Base-by-base conservation (phyloP, 192 early-diverging fungal genomes). In the Backusella sp. region DNA sequence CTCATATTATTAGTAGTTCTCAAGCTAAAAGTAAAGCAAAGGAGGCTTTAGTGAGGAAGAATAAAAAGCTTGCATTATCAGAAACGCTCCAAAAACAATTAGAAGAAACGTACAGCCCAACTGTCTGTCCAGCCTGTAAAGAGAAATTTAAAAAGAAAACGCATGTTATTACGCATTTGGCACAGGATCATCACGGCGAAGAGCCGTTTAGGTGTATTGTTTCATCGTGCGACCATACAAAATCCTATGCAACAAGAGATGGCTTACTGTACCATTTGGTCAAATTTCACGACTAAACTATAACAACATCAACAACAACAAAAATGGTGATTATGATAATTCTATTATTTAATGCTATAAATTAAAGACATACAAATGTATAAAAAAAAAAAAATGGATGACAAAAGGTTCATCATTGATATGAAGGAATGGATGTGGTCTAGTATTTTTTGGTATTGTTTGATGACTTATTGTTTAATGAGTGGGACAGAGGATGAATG, bases 181-280 rank as follows among this genome's bases (percentile, higher is more conserved):
- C 39, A 1, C 70, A 73, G 42, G 36, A 44, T 21, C 81, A 82
- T 17, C 72, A 46, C 23, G 73, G 74, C 2, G 74, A 75, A 62
- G 81, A 82, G 41, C 71, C 74, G 23, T 82, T 74, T 42, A 74
- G 53, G 15, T 82, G 81, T 41, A 23, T 79, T 14, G 71, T 75
- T n/a, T 35, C 66, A 3, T 34, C 71, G 6, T 82, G 81, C 52
- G 70, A 42, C 14, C 81, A 73, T 44, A 49, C 77, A 37, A 78
- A 73, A 39, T 35, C 56, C 46, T 82, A 76, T 76, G 65, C 81
- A 12, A 76, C 81, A 28, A 74, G 77, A 35, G 81, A 82, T 26
- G 81, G 81, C 6, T 56, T 82, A 4, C 36, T 82, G 41, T 82
- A 82, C 68, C 81, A 82, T 70, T 75, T 82, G 34, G 30, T 70